These are phyloP conservation scores for Mentha longifolia DNA, from an alignment of 257 asterid genomes.

Conservation along the genomic window DNA sequence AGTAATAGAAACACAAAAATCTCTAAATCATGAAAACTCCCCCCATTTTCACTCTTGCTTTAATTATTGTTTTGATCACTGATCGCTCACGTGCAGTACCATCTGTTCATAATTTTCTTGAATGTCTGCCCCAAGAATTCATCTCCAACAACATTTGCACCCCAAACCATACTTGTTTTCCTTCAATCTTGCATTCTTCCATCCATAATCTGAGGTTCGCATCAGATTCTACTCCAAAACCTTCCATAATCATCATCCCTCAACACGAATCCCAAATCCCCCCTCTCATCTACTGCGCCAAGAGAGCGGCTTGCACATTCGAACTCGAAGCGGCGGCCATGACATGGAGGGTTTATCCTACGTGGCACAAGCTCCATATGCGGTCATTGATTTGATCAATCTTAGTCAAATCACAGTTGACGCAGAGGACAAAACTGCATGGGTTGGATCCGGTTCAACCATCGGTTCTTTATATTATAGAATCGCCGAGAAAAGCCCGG, in stretches of 20 bases:
- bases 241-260: background rate
- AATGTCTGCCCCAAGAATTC: too few relatives aligned
- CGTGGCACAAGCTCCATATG: background rate
- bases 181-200: background rate
- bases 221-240: background rate
- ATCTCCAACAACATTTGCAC: too few relatives aligned
- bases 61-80: too few relatives aligned
- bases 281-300: background rate
- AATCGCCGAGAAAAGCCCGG: background rate
- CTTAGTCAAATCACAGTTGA: background rate
- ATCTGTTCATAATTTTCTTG: too few relatives aligned
- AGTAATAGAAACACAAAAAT: too few relatives aligned
- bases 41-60: too few relatives aligned
- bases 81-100: too few relatives aligned
- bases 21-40: too few relatives aligned
- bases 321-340: background rate
- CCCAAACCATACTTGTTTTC: background rate
- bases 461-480: background rate
- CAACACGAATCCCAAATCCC: conserved; percentile 13
- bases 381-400: background rate
- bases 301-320: background rate
- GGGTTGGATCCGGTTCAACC: background rate
- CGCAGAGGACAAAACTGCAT: background rate
- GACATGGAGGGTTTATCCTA: background rate
- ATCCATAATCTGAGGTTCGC: background rate